Conservation (phyloP, 2,329 filamentous ascomycete genomes). For the Elsinoe batatas region DNA sequence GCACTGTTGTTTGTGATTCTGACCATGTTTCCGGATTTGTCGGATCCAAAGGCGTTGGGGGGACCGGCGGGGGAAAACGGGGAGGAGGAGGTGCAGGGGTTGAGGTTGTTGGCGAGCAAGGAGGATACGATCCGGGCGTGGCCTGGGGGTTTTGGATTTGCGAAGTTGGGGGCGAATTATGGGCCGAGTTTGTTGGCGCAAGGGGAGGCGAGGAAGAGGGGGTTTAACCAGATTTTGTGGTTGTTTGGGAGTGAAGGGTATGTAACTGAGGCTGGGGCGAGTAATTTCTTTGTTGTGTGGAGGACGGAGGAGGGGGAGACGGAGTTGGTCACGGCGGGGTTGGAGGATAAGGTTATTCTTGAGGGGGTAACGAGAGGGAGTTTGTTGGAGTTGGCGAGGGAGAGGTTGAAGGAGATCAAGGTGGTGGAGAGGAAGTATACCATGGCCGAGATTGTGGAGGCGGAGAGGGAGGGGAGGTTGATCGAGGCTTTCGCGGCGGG, state of each 20-base stretch:
- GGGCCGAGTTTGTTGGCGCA: constrained; percentile 74
- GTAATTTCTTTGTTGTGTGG: constrained; percentile 87
- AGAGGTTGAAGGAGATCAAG: constrained; percentile 41
- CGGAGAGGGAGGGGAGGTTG: constrained; percentile 30
- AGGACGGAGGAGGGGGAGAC: constrained; percentile 51
- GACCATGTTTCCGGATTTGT: constrained; percentile 38
- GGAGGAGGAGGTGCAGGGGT: constrained; percentile 13
- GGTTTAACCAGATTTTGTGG: constrained; percentile 91
- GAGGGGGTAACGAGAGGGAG: constrained; percentile 81
- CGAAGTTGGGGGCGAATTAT: constrained; percentile 91
- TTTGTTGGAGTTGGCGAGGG: constrained; percentile 60
- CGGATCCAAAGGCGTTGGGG: constrained; percentile 18
- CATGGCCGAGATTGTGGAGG: constrained; percentile 17
- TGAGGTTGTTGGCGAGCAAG: constrained; percentile 67
- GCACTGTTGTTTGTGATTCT: constrained; percentile 81
- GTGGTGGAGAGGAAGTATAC: constrained; percentile 19
- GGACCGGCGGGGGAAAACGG: constrained; percentile 10
- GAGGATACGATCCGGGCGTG: constrained; percentile 83
- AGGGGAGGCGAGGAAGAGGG: constrained; percentile 58
- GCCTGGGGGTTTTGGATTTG: constrained; percentile 86
- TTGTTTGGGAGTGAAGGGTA: constrained; percentile 66
- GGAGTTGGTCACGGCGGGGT: constrained; percentile 71
- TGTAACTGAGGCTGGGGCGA: constrained; percentile 85
- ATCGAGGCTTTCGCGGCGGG: constrained; percentile 80
- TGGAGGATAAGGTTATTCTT: constrained; percentile 75